Evolutionary conservation across 192 early-diverging fungal species (phyloP).

Genomic region (Coemansia brasiliensis): DNA sequence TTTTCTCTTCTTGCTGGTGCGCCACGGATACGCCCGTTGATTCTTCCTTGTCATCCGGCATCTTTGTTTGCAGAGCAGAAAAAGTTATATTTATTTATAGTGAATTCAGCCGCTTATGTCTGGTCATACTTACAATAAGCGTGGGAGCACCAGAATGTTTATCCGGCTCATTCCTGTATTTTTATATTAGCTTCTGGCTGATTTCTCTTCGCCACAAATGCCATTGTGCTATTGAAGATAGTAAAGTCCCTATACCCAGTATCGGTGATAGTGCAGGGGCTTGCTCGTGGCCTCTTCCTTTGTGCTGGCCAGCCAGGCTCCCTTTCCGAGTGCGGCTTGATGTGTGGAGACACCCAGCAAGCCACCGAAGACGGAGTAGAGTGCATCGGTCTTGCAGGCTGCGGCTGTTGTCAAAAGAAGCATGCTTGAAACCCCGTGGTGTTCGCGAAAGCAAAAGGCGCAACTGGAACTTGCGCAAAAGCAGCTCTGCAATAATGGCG

Average conservation of each 20-base stretch:
- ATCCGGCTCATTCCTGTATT: constrained; percentile 4
- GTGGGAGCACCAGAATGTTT: constrained; percentile 8
- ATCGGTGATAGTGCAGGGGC: no score
- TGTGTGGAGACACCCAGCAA: constrained; percentile 4
- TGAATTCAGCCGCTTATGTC: constrained; percentile 4
- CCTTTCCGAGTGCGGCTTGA: constrained; percentile 5
- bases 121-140: constrained; percentile 8
- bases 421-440: no score
- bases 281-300: no score
- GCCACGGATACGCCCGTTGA: no score
- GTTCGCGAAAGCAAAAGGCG: no score
- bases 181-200: not conserved
- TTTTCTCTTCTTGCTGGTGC: not conserved
- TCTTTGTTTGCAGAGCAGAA: not conserved
- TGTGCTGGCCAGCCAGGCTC: no score
- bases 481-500: not conserved
- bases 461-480: not conserved
- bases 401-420: not conserved
- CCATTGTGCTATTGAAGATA: not conserved
- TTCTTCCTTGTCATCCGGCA: not conserved
- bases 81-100: not conserved
- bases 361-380: not conserved
- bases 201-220: constrained; percentile 7
- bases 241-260: no score
- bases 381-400: not conserved